Evolutionary conservation across 176 grass and related monocot species (phyloP).

Genomic region (Triticum monococcum): DNA sequence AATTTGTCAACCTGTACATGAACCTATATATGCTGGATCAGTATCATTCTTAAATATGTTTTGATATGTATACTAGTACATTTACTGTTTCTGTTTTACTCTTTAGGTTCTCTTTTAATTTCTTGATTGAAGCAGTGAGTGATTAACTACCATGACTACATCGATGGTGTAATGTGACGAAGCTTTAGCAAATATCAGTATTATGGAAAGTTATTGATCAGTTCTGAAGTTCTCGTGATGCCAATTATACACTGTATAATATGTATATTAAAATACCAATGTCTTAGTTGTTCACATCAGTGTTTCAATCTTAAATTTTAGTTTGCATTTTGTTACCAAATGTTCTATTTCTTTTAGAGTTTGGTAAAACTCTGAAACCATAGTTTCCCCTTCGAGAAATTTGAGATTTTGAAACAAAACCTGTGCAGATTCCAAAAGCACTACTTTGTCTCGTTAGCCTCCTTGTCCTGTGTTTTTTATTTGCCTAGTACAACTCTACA

Average conservation of each 20-base stretch:
- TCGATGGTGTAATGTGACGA: neutral
- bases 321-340: neutral
- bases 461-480: too few species aligned
- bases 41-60: neutral
- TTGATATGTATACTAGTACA: neutral
- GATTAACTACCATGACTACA: neutral
- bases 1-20: neutral
- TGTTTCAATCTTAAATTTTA: neutral
- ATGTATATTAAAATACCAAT: neutral
- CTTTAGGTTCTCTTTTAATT: neutral
- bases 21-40: neutral
- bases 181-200: neutral
- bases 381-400: neutral
- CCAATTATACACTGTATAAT: neutral
- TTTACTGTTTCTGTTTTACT: neutral
- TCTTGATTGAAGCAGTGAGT: neutral
- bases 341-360: neutral
- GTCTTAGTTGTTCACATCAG: neutral
- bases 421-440: neutral
- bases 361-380: neutral
- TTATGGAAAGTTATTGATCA: neutral
- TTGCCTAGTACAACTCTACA: too few species aligned
- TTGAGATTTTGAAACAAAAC: neutral
- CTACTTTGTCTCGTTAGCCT: neutral
- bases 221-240: neutral